Evolutionary conservation across 179 eudicot genomes (phyloP).

Genomic region (Actinidia polygama): DNA sequence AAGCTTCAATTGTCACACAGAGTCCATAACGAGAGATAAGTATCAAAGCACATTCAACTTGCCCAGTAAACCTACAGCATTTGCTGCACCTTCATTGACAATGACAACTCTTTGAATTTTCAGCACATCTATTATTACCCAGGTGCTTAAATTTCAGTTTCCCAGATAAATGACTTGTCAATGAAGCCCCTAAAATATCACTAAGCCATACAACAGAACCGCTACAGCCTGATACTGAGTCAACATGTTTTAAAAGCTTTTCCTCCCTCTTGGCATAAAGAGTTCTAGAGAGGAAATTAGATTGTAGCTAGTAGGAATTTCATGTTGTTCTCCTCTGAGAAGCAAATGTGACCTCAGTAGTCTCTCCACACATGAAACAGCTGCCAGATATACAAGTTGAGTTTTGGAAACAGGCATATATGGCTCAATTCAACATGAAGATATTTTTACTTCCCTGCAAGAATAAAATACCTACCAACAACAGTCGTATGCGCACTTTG

Average conservation of each 20-base stretch:
- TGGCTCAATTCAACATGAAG: background rate
- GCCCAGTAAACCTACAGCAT: constrained; percentile 81
- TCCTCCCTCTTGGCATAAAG: constrained; percentile 75
- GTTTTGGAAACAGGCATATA: background rate
- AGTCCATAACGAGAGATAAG: background rate
- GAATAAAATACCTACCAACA: constrained; percentile 63
- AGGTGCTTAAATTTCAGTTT: constrained; percentile 11
- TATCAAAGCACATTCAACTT: constrained; percentile 20
- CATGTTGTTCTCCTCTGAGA: constrained; percentile 92
- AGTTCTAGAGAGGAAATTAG: constrained; percentile 80
- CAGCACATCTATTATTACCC: constrained; percentile 26
- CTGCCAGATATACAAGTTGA: constrained; percentile 49
- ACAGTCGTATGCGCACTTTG: constrained; percentile 99
- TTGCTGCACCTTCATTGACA: constrained; percentile 93
- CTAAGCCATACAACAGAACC: constrained; percentile 60
- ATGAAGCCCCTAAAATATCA: constrained; percentile 56
- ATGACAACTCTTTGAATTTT: constrained; percentile 52
- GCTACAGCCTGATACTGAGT: constrained; percentile 50
- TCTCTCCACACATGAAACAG: constrained; percentile 92
- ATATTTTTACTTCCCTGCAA: constrained; percentile 9
- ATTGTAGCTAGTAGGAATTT: constrained; percentile 78
- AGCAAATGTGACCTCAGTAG: constrained; percentile 83
- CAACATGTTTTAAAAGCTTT: constrained; percentile 71
- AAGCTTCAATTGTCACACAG: background rate
- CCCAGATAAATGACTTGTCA: constrained; percentile 21